These are phyloP conservation scores for Scheffersomyces coipomensis DNA, from an alignment of 805 yeast species.

Conservation along the genomic window DNA sequence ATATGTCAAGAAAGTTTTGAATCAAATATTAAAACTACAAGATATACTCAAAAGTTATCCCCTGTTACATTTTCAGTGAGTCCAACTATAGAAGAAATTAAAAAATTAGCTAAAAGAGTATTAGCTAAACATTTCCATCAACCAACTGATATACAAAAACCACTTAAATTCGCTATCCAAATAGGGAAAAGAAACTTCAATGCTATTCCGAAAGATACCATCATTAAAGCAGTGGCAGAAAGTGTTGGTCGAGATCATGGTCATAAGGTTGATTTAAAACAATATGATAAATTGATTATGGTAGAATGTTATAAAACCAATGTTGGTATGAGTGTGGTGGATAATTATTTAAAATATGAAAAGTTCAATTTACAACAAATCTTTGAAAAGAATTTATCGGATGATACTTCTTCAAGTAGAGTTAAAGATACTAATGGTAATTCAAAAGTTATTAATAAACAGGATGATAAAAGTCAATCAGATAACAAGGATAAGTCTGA, in stretches of 20 bases:
- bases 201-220: slow-evolving; percentile 65
- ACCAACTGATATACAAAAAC: slow-evolving; percentile 29
- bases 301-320: slow-evolving; percentile 88
- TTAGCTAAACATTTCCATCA: slow-evolving; percentile 67
- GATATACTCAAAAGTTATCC: slow-evolving; percentile 74
- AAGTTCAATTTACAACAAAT: slow-evolving; percentile 84
- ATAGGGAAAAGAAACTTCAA: slow-evolving; percentile 78
- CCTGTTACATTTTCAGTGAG: slow-evolving; percentile 78
- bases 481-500: background rate
- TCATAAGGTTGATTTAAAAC: slow-evolving; percentile 77
- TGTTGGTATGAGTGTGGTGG: slow-evolving; percentile 83
- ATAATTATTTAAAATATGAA: slow-evolving; percentile 57
- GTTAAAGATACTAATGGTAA: background rate
- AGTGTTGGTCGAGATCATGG: slow-evolving; percentile 67
- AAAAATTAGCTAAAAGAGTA: slow-evolving; percentile 57
- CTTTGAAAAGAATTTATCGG: slow-evolving; percentile 41
- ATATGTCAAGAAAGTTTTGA: slow-evolving; percentile 62
- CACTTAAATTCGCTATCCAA: slow-evolving; percentile 72
- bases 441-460: too few relatives aligned
- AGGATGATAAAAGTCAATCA: background rate
- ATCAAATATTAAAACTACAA: slow-evolving; percentile 55
- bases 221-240: slow-evolving; percentile 70
- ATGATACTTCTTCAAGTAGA: background rate
- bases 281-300: slow-evolving; percentile 72
- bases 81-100: slow-evolving; percentile 68